These are phyloP conservation scores for Acacia acuminata DNA, from an alignment of 306 rosid genomes.

Conservation along the genomic window DNA sequence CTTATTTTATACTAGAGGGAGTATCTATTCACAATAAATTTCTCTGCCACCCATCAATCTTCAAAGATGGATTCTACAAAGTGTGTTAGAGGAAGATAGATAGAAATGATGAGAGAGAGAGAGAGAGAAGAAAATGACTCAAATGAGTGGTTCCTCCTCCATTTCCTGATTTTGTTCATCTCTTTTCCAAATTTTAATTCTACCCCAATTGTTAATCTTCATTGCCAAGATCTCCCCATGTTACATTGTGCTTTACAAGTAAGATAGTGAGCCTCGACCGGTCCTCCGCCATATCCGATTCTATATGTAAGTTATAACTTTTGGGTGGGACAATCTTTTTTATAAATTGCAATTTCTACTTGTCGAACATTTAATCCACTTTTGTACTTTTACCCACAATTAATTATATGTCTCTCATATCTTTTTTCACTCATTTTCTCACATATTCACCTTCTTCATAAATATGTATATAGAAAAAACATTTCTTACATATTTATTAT, in stretches of 20 bases:
- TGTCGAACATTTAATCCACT: no score
- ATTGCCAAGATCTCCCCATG: constrained; percentile 81
- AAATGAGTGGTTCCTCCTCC: neutral
- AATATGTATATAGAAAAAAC: no score
- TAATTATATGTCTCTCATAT: no score
- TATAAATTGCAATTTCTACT: no score
- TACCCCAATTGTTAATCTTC: constrained; percentile 42
- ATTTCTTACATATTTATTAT: no score
- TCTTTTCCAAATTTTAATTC: no score
- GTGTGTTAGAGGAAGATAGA: neutral
- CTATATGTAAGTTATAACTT: no score
- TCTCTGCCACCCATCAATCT: constrained; percentile 35
- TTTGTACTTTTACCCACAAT: no score
- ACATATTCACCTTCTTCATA: no score
- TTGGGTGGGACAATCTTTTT: no score
- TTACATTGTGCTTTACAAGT: constrained; percentile 80
- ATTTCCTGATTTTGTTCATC: neutral
- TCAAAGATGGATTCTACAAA: neutral
- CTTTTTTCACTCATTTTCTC: no score
- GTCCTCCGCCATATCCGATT: constrained; percentile 48
- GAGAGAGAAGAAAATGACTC: no score
- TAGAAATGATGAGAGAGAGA: neutral
- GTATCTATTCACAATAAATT: neutral
- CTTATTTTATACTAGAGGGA: neutral
- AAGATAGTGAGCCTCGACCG: constrained; percentile 92